These are phyloP conservation scores for Phytophthora ohioensis DNA, from an alignment of 352 stramenopile species.

Conservation along the genomic window DNA sequence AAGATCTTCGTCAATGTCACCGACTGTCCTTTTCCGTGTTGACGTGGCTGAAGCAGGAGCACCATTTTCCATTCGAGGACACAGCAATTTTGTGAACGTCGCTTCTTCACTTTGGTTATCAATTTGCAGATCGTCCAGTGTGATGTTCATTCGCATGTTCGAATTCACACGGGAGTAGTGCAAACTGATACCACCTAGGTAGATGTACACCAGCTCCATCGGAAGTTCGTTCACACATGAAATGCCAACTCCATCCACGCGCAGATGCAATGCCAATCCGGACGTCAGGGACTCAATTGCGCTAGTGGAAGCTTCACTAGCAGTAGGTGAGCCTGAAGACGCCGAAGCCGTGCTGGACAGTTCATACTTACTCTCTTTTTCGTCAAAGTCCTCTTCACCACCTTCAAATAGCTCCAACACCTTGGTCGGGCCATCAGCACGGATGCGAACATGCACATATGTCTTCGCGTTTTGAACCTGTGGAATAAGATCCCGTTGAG, in stretches of 20 bases:
- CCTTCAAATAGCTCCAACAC: constrained; percentile 92
- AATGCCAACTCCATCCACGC: constrained; percentile 81
- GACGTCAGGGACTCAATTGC: constrained; percentile 73
- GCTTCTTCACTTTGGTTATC: constrained; percentile 89
- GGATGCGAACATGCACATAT: constrained; percentile 86
- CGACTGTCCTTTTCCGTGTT: constrained; percentile 48
- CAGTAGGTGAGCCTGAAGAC: constrained; percentile 71
- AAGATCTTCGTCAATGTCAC: constrained; percentile 61
- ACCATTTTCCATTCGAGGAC: constrained; percentile 64
- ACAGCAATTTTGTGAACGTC: constrained; percentile 87
- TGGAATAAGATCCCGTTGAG: constrained; percentile 46
- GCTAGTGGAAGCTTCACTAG: constrained; percentile 82
- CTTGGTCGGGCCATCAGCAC: constrained; percentile 90
- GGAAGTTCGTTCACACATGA: constrained; percentile 90
- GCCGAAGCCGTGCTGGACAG: constrained; percentile 70
- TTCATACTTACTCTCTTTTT: constrained; percentile 83
- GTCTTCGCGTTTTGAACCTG: constrained; percentile 84
- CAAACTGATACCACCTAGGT: constrained; percentile 81
- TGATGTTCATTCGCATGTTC: constrained; percentile 89
- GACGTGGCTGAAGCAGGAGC: constrained; percentile 16
- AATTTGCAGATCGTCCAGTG: constrained; percentile 87
- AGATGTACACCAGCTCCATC: constrained; percentile 89
- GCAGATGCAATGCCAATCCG: constrained; percentile 74
- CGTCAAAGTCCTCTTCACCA: constrained; percentile 87
- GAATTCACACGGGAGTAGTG: constrained; percentile 80